Base-by-base conservation (phyloP, 192 early-diverging fungal genomes). In the Backusella westeae region DNA sequence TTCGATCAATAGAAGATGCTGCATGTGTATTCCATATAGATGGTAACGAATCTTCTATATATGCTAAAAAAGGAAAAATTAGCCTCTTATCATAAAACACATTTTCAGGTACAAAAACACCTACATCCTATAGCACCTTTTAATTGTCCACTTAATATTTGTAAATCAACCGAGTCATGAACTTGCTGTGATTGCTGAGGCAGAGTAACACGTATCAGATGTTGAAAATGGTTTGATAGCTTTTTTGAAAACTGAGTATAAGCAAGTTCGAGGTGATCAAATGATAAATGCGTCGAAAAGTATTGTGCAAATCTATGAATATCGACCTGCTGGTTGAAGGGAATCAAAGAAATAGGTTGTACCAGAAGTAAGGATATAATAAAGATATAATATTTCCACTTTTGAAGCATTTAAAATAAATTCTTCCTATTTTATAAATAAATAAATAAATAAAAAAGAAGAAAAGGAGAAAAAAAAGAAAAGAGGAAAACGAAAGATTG, bases 281-380 rank as follows among this genome's bases (percentile, higher is more conserved):
- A 69, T 69, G 35, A 36, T 69, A 69, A 35, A 35, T 69, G 67
- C 6, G 67, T 69, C n/a, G 67, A 69, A 69, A 69, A 69, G 32
- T 36, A 10, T 19, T 34, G 35, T 36, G 67, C 17, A 38, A 69
- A 69, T n/a, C 34, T 21, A 38, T 69, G 67, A 9, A 69, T 69
- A 36, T 69, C 67, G 3, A 69, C 67, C 17, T 21, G 34, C 8
- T 69, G 35, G n/a, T 35, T 69, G 9, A 36, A 34, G 10, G 67
- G 32, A 69, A 69, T n/a, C 34, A n/a, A 17, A 21, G 53, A 56
- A 10, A 56, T 56, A 9, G 53, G 53, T 56, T 56, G 53, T 7
- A 56, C 53, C 53, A 56, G 21, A 9, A 56, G n/a, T 56, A 56
- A 10, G 6, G 21, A 56, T 56, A 21, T 56, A n/a, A 56, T 21